A percentile compares a stretch with the other conserved stretches of the same genome.
Evolutionary conservation across 306 rosid genomes (phyloP).

Genomic region (Ammopiptanthus mongolicus): DNA sequence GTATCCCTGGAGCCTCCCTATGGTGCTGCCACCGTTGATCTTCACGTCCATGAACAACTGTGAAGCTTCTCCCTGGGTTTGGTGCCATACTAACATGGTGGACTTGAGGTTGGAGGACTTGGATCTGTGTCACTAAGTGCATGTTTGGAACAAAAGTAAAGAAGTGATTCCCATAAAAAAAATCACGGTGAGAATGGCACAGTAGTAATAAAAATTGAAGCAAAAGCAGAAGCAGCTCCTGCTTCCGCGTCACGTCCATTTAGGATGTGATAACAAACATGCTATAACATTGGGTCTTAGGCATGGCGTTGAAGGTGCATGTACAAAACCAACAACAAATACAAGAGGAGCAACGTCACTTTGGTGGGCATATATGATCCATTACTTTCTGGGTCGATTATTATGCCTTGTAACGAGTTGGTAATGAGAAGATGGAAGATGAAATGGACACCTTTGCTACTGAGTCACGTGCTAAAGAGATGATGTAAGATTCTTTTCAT

Average conservation of each 20-base stretch:
- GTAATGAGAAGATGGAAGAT: background rate
- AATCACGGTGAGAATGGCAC: no score
- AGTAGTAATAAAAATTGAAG: no score
- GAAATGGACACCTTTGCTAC: background rate
- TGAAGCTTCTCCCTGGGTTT: no score
- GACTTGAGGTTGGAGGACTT: slow-evolving; percentile 46
- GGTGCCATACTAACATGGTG: slow-evolving; percentile 51
- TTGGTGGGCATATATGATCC: slow-evolving; percentile 55
- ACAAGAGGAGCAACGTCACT: slow-evolving; percentile 48
- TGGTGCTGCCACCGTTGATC: no score
- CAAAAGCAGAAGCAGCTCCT: no score
- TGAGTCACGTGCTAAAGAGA: background rate
- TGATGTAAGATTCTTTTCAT: no score
- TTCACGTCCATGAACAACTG: no score
- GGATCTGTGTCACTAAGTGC: slow-evolving; percentile 76
- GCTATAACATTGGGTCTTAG: slow-evolving; percentile 76
- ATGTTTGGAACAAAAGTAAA: no score
- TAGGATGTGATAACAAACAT: no score
- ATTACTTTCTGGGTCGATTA: slow-evolving; percentile 56
- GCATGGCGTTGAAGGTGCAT: slow-evolving; percentile 63
- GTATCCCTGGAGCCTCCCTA: no score
- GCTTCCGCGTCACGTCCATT: no score
- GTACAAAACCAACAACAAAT: slow-evolving; percentile 42
- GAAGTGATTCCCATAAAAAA: no score
- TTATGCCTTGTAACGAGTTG: background rate